A percentile compares a stretch with the other conserved stretches of the same genome.
These are phyloP conservation scores for Phellinidium pouzarii DNA, from an alignment of 1,284 basidiomycete genomes.

Conservation along the genomic window DNA sequence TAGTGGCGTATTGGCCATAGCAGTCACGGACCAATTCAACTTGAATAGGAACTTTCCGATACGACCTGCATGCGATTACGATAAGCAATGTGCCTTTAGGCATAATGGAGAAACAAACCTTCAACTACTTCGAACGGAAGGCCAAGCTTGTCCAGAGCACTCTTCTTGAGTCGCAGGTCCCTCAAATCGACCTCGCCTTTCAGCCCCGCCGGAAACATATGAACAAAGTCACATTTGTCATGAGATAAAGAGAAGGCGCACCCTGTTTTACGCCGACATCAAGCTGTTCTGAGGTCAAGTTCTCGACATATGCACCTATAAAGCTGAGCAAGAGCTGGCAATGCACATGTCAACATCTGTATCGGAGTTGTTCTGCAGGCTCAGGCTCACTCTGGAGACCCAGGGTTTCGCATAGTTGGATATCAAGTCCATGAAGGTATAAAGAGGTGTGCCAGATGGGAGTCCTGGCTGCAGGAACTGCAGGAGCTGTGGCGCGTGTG, in stretches of 20 bases:
- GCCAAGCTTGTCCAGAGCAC: constrained; percentile 92
- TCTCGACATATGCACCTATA: constrained; percentile 94
- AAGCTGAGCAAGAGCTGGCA: constrained; percentile 85
- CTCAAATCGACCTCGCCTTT: constrained; percentile 80
- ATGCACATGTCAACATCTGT: constrained; percentile 1
- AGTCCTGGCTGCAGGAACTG: too few species aligned
- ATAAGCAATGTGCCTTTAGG: neutral
- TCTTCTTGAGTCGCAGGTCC: constrained; percentile 86
- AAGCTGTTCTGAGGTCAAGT: constrained; percentile 91
- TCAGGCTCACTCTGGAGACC: constrained; percentile 2
- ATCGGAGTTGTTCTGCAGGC: neutral
- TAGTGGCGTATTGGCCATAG: constrained; percentile 89
- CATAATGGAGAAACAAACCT: constrained; percentile 40
- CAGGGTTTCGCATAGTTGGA: constrained; percentile 7
- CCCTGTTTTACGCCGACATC: constrained; percentile 81
- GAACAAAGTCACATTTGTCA: neutral
- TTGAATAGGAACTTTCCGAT: constrained; percentile 78
- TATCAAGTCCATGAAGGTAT: constrained; percentile 10
- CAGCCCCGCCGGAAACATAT: constrained; percentile 7
- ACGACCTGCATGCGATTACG: constrained; percentile 53
- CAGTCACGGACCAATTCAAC: constrained; percentile 80
- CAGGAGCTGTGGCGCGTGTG: neutral
- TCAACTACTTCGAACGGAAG: constrained; percentile 95
- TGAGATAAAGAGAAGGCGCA: neutral
- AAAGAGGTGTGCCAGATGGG: too few species aligned